Base-by-base conservation (phyloP, 1,139 yeast species). In the Debaryomyces fabryi region DNA sequence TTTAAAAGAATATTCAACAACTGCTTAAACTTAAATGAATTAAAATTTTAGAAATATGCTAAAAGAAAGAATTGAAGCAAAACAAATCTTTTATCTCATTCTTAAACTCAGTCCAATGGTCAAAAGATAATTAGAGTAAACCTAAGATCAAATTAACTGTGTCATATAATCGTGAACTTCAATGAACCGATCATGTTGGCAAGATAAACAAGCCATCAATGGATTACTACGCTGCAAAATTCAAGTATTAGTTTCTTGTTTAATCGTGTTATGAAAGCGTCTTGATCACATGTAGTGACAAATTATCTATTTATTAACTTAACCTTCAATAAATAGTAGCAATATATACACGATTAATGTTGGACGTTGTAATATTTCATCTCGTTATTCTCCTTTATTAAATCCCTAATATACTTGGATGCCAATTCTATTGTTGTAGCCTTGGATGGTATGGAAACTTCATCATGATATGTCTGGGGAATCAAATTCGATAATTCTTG, bases 371-470 rank as follows among this genome's bases (percentile, higher is more conserved):
- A 35, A 15, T 45, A 34, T 38, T 51, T 56, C 46, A 56, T 41
- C 15, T 57, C 61, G 2, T 68, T 74, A 33, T 81, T 56, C 57
- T 84, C 85, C 1, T 54, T 55, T 41, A 74, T 64, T 48, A 91
- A 70, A 38, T 76, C 75, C 47, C 76, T 68, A 45, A 91, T 89
- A 60, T 85, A 88, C 41, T 73, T 71, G 36, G 89, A 83, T 0
- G 97, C 97, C 63, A 90, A 73, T 63, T 93, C 98, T 5, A 93
- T 97, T 0, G 97, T 93, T 2, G 96, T 90, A 1, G 98, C 98
- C 63, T 93, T 93, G 21, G 88, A 88, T 23, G 90, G 96, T 46
- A 81, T 85, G 25, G 74, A 52, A 1, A 84, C 83, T 34, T 81
- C 79, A 42, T 78, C 81, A 54, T 82, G 86, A 58, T 85, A 71